Evolutionary conservation across 2,329 filamentous ascomycete species (phyloP), one percentile per base, ranked within the genome.

Genomic region (Aspergillus arachidicola): DNA sequence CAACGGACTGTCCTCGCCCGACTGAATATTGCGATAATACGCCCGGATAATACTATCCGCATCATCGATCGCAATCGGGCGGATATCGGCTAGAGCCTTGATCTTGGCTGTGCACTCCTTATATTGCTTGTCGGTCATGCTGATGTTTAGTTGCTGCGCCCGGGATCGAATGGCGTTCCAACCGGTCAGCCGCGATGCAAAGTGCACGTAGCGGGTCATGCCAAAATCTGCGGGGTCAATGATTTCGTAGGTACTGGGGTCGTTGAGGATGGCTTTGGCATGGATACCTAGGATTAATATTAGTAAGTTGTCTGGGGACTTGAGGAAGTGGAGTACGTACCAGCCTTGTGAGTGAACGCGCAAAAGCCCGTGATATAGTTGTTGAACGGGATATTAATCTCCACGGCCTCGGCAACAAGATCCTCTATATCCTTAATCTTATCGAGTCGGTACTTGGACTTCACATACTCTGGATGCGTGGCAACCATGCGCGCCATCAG

Each of bases 111-210:
- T 95, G 75, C 89, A 85, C 73, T 88, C 83, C 86, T 94, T 93
- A 83, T 89, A 87, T 77, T 93, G 87, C 9, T 85, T 86, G 71
- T 94, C 91, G 10, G 88, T 91, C 89, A 93, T 89, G 60, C 84
- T 80, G 55, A 97, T 84, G 67, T 91, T 91, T 61, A 97, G 87
- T 81, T 97, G 93, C 72, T 91, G 88, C 23, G 91, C 91, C 81
- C 94, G 88, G 60, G 88, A 91, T 87, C 97, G 97, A 84, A 97
- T 93, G 51, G 94, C 93, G 76, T 97, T 97, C 94, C 93, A 96
- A 72, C 93, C 93, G 4, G 93, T 96, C 71, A 96, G 79, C 66
- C 93, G 85, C 46, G 88, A 91, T 3, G 91, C 89, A 74, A 96
- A 94, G 83, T 94, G 91, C 63, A 96, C 91, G 75, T 96, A 96